phyloP scores from a whole-genome alignment of 306 rosid species.

The Cucumis melo region DNA sequence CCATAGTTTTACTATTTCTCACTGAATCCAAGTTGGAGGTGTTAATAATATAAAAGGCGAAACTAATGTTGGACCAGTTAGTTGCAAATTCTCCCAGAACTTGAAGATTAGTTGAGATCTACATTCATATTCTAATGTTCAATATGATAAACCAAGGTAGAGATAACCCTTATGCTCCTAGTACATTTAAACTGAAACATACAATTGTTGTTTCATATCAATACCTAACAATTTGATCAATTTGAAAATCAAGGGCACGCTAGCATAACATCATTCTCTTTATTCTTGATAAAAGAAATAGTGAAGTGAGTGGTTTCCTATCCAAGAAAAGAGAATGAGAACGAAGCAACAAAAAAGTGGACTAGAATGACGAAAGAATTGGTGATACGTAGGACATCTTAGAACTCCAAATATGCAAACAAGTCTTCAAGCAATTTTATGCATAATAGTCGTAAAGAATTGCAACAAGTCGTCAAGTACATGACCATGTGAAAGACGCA shows the following conservation, averaged over 20 bases:
- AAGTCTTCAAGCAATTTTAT: not conserved
- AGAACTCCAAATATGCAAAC: not conserved
- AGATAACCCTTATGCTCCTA: no score
- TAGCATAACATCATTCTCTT: not conserved
- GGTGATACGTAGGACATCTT: not conserved
- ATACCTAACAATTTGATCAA: not conserved
- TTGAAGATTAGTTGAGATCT: not conserved
- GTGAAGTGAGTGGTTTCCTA: not conserved
- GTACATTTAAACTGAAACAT: not conserved
- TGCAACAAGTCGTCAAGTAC: not conserved
- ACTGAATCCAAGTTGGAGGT: not conserved
- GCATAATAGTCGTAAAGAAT: not conserved
- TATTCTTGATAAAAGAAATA: not conserved
- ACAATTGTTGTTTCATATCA: not conserved
- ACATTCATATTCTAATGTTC: not conserved
- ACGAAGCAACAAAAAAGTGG: not conserved
- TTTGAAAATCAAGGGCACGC: not conserved
- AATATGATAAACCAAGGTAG: not conserved
- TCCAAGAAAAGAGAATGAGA: not conserved
- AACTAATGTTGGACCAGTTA: not conserved
- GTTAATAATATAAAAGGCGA: not conserved
- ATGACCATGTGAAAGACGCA: not conserved
- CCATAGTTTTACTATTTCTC: not conserved
- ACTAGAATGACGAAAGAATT: not conserved
- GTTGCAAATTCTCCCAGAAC: not conserved